These are phyloP conservation scores for Trypanosoma cruzi DNA, from an alignment of 208 protist genomes.

Conservation along the genomic window DNA sequence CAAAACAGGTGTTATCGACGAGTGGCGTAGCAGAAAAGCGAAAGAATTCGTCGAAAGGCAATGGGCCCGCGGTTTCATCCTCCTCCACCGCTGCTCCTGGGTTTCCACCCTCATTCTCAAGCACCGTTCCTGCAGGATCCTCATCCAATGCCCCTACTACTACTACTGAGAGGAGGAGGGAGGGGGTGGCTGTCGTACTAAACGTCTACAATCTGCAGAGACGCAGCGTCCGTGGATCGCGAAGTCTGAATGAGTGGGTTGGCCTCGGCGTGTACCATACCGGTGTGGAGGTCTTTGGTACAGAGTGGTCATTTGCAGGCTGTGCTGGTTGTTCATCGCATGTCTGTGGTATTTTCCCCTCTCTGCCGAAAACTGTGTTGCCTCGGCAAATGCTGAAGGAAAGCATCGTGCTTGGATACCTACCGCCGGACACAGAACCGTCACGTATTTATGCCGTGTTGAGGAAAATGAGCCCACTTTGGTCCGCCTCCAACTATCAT, in stretches of 20 bases:
- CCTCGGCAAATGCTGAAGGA: slow-evolving; percentile 41
- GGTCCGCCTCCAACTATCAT: slow-evolving; percentile 57
- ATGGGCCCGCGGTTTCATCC: too few species aligned
- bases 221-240: background rate
- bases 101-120: too few species aligned
- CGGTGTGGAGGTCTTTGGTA: slow-evolving; percentile 70
- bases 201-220: slow-evolving; percentile 34
- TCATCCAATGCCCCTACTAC: too few species aligned
- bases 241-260: slow-evolving; percentile 18
- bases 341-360: slow-evolving; percentile 30
- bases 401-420: slow-evolving; percentile 69
- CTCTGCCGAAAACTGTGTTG: slow-evolving; percentile 32
- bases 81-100: too few species aligned
- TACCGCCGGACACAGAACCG: slow-evolving; percentile 23
- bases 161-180: background rate
- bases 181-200: slow-evolving; percentile 19
- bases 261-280: slow-evolving; percentile 71
- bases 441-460: slow-evolving; percentile 37
- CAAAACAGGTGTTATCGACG: too few species aligned
- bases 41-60: too few species aligned
- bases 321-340: slow-evolving; percentile 28
- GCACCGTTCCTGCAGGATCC: too few species aligned
- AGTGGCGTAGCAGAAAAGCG: too few species aligned
- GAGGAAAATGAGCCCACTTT: slow-evolving; percentile 31
- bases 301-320: slow-evolving; percentile 60